Evolutionary conservation across 2,329 filamentous ascomycete genomes (phyloP).

Genomic region (Tolypocladium paradoxum): DNA sequence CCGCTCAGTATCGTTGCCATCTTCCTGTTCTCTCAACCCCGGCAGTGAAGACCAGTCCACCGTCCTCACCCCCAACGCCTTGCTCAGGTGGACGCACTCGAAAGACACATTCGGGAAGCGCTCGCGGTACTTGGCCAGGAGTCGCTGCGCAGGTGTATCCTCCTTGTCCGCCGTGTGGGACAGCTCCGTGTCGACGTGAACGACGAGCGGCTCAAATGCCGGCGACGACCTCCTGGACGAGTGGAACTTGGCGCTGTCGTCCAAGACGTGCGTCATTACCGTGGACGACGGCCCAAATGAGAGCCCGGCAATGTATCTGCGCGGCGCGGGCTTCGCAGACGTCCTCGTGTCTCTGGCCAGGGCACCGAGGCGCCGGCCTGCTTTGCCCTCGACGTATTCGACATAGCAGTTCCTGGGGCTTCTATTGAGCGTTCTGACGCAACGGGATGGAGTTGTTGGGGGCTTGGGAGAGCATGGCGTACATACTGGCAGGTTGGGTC

Average conservation of each 20-base stretch:
- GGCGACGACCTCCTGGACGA: constrained; percentile 50
- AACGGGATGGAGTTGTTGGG: neutral
- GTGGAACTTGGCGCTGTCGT: constrained; percentile 57
- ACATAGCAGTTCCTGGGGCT: constrained; percentile 54
- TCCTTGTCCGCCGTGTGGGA: constrained; percentile 7
- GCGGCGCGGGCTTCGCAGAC: constrained; percentile 20
- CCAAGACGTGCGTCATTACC: constrained; percentile 64
- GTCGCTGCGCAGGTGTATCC: constrained; percentile 23
- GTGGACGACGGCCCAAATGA: constrained; percentile 78
- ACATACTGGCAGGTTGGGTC: constrained; percentile 22
- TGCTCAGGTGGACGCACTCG: constrained; percentile 50
- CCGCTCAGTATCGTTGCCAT: constrained; percentile 22
- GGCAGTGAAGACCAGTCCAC: constrained; percentile 43
- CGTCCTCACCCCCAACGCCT: constrained; percentile 40
- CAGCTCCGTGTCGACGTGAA: constrained; percentile 40
- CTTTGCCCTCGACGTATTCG: constrained; percentile 67
- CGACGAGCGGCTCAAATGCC: constrained; percentile 56
- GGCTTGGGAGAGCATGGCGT: neutral
- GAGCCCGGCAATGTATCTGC: constrained; percentile 60
- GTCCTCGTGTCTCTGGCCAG: constrained; percentile 37
- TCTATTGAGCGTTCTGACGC: neutral
- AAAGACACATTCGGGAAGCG: constrained; percentile 59
- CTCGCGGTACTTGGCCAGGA: constrained; percentile 42
- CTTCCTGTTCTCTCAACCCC: constrained; percentile 6
- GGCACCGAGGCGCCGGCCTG: constrained; percentile 57